Conservation (phyloP, 2,329 filamentous ascomycete genomes). For the Stemphylium lycopersici region DNA sequence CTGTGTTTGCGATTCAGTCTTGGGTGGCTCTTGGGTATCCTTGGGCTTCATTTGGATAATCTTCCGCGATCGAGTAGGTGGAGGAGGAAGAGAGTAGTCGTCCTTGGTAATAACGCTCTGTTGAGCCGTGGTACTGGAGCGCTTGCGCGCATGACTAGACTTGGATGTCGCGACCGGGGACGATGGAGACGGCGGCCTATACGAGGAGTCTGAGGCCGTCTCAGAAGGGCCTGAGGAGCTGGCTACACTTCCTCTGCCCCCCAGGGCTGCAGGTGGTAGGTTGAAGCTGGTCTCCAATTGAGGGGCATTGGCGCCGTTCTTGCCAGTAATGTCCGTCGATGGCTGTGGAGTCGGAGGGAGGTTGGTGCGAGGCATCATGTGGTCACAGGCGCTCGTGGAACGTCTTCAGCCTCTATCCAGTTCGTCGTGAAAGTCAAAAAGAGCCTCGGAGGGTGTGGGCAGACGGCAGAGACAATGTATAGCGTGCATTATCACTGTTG, state of each 20-base stretch:
- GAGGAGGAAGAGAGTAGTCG: slow-evolving; percentile 83
- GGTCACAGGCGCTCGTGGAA: slow-evolving; percentile 26
- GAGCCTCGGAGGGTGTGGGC: slow-evolving; percentile 16
- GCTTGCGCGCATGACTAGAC: slow-evolving; percentile 39
- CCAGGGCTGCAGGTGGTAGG: slow-evolving; percentile 76
- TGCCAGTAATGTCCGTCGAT: slow-evolving; percentile 77
- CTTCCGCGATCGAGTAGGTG: slow-evolving; percentile 88
- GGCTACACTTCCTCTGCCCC: slow-evolving; percentile 51
- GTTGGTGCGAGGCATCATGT: slow-evolving; percentile 67
- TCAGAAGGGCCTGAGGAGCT: slow-evolving; percentile 56
- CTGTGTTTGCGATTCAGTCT: slow-evolving; percentile 24
- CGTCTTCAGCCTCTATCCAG: slow-evolving; percentile 14
- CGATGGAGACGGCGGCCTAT: slow-evolving; percentile 55
- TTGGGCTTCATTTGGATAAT: slow-evolving; percentile 96
- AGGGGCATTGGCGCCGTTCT: slow-evolving; percentile 67
- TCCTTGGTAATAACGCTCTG: slow-evolving; percentile 59
- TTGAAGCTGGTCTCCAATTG: slow-evolving; percentile 73
- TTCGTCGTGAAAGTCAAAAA: slow-evolving; percentile 5
- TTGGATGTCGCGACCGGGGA: slow-evolving; percentile 43
- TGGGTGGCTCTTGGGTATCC: slow-evolving; percentile 34
- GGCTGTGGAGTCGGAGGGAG: slow-evolving; percentile 79
- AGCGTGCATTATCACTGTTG: slow-evolving; percentile 28
- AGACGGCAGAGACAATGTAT: slow-evolving; percentile 11
- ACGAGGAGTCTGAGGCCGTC: slow-evolving; percentile 59
- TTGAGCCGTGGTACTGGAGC: slow-evolving; percentile 34